Base-by-base conservation (phyloP, 208 protist species). In the Leishmania tropica region DNA sequence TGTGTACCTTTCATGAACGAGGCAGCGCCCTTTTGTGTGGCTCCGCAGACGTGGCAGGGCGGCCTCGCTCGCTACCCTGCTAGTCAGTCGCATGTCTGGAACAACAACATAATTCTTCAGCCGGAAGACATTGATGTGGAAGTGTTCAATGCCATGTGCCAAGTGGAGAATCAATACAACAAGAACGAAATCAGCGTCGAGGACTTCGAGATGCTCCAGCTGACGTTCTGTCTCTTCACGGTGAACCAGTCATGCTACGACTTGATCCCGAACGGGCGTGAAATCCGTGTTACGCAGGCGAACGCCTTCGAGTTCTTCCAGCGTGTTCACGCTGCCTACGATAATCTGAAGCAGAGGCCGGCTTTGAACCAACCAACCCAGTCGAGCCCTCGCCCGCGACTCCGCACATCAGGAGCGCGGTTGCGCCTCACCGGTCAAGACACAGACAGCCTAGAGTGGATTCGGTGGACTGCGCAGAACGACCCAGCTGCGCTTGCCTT, bases 301-400 rank as follows among this genome's bases (percentile, higher is more conserved):
- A 90, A 92, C 75, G 79, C 84, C 45, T 79, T 81, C 54, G 90
- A 92, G 80, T 92, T 85, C 74, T 85, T 91, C 56, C 56, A 78
- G 11, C 86, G 87, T 47, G 79, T 91, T 17, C 74, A 85, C 68
- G 60, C 51, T 58, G 79, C 62, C 28, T 87, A 85, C 48, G 68
- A 80, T 28, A 45, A 76, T 28, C 31, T 84, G 75, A 73, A 78
- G 70, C 77, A 80, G 53, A 31, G 2, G 42, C 15, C 35, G 35
- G 3, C 45, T 40, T 21, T 78, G 17, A 68, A 79, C 75, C 48
- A 42, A 31, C 51, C 80, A 62, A 35, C 78, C 10, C 47, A 60
- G 40, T 35, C n/a, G 7, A 37, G 37, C n/a, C 21, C 21, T 28
- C 76, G 19, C n/a, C 77, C 65, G 11, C 81, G 84, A 17, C n/a